Evolutionary conservation across 768 basidiomycete species (phyloP).

Genomic region (Russula compacta): DNA sequence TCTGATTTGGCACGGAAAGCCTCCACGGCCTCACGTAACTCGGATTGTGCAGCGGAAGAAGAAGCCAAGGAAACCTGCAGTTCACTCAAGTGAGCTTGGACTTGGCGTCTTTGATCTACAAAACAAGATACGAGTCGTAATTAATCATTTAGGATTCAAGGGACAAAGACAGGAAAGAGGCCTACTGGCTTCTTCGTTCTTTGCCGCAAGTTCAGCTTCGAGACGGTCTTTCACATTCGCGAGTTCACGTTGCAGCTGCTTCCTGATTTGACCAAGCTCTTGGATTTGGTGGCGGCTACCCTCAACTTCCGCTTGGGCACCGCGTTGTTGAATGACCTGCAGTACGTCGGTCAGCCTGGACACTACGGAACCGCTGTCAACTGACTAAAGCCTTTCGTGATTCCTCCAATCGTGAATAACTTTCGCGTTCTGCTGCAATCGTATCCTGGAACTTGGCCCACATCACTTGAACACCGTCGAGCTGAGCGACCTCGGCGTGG

Average conservation of each 20-base stretch:
- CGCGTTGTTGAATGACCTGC: conserved; percentile 59
- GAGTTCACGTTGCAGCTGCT: conserved; percentile 48
- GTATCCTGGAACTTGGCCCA: conserved; percentile 58
- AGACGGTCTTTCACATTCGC: conserved; percentile 45
- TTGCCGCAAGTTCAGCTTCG: conserved; percentile 41
- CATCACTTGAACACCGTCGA: conserved; percentile 54
- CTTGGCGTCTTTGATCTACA: conserved; percentile 48
- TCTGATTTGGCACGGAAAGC: conserved; percentile 57
- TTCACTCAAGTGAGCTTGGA: conserved; percentile 53
- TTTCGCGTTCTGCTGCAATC: conserved; percentile 50
- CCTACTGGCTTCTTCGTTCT: conserved; percentile 52
- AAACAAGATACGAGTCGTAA: not conserved
- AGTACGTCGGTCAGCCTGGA: not conserved
- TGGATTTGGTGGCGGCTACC: conserved; percentile 51
- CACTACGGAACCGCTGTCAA: not conserved
- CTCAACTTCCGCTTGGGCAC: conserved; percentile 56
- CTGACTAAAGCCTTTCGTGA: conserved; percentile 61
- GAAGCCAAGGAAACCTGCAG: conserved; percentile 51
- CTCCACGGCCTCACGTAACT: conserved; percentile 55
- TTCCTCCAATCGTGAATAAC: conserved; percentile 55
- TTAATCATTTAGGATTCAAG: not conserved
- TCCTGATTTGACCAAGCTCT: conserved; percentile 48
- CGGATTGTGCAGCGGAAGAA: conserved; percentile 54
- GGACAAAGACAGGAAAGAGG: not conserved
- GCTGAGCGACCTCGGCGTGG: conserved; percentile 51